Evolutionary conservation across 169 alveolate genomes (phyloP), one percentile per base, ranked within the genome.

Genomic region (Eimeria brunetti): DNA sequence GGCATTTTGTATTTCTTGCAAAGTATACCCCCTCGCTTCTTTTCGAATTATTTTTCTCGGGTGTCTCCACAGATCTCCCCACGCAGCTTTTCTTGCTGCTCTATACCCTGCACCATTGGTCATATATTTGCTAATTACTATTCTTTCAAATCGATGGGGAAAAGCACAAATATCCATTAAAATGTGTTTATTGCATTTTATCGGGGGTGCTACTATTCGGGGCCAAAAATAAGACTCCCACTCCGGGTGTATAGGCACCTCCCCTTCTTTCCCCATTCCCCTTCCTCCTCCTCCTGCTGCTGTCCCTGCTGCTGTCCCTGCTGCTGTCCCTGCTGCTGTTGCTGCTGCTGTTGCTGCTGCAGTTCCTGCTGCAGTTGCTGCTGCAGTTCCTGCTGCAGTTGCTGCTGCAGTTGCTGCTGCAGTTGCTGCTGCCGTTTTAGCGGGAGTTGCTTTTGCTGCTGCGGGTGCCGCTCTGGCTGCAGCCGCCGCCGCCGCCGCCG

Each of bases 41-140:
- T 99, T 98, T 8, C 98, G 94, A 36, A 97, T 95, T 41, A 96
- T 96, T 30, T 99, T 88, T 84, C 97, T 97, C 22, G 98, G 97
- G 93, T 97, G 98, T 36, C 99, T 96, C 98, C 98, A 98, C 86
- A 98, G 96, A 90, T 98, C 99, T 20, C 99, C 99, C 99, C 99
- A 98, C 94, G 98, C 96, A 3, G 97, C 97, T 62, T 97, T 96
- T 46, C 99, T 89, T 0, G 98, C 98, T 38, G 53, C 92, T 97
- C 94, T 95, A 86, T 97, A 96, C 36, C 98, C 98, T 0, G 98
- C 93, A 36, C 96, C 85, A 41, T 95, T 97, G 9, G 98, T 97
- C 16, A 96, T 95, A 67, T 97, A 97, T 95, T 97, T 98, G 78
- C 98, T 91, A 75, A 89, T 95, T 49, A 86, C 93, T 7, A 86